Base-by-base conservation (phyloP, 768 basidiomycete genomes). In the Serendipita sp. region DNA sequence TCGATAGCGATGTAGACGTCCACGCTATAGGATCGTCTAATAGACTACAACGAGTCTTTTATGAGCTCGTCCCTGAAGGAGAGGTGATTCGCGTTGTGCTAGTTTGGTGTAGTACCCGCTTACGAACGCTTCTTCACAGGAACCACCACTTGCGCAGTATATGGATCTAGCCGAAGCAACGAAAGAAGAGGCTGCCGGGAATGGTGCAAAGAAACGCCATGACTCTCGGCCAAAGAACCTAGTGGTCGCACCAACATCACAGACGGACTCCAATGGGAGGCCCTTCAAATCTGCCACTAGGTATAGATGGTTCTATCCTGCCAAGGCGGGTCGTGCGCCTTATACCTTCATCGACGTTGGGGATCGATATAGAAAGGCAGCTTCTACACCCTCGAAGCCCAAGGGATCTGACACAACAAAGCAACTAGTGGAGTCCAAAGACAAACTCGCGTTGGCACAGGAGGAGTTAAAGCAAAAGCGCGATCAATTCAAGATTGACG, bases 281-380 rank as follows among this genome's bases (percentile, higher is more conserved):
- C 56, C 28, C 4, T 60, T n/a, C 16, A n/a, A 60, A n/a, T 37
- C 56, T 28, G 56, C 56, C 10, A 60, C 56, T 10, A 30, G n/a
- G 34, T 60, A 60, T n/a, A 30, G 32, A n/a, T 60, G 56, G 56
- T 60, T 60, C 34, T 60, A 60, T 60, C 56, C 56, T 37, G 35
- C 24, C 35, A 30, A n/a, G 35, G 16, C 56, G 34, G 56, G 56
- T 60, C 56, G 56, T 28, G 10, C 56, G 3, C 56, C 56, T 8
- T 37, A 60, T 37, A 60, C 56, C 4, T 60, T 60, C n/a, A n/a
- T 60, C 56, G 56, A 60, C 35, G 56, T 37, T 8, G 56, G 56
- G 8, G 28, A 60, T 60, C 56, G 56, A 24, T 60, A 60, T 37
- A 24, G 24, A 18, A 51, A 32, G 48, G 48, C 18, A 18, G 48